A percentile compares a stretch with the other conserved stretches of the same genome.
These are phyloP conservation scores for Dichotomopilus funicola DNA, from an alignment of 2,329 filamentous ascomycete species.

Conservation along the genomic window DNA sequence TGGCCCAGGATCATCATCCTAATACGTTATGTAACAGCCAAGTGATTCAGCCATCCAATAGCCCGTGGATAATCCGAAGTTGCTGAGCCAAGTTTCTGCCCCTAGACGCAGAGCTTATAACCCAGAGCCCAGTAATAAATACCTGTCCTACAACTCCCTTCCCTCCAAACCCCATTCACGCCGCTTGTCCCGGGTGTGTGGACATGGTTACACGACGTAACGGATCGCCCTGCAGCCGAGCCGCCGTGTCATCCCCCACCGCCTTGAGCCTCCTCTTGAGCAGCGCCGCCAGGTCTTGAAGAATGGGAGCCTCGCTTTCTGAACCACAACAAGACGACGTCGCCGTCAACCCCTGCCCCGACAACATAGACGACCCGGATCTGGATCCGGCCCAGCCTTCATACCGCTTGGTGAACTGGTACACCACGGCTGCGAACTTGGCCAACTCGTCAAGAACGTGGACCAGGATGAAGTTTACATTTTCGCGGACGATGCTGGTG, in stretches of 20 bases:
- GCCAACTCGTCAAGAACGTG: background rate
- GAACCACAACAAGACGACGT: background rate
- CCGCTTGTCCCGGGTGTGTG: too few species aligned
- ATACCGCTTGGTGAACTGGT: background rate
- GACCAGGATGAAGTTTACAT: background rate
- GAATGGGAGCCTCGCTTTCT: background rate
- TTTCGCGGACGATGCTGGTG: background rate
- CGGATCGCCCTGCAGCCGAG: background rate
- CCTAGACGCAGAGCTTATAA: background rate
- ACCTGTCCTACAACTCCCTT: too few species aligned
- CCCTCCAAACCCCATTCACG: too few species aligned
- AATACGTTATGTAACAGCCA: too few species aligned
- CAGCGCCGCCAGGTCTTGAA: background rate
- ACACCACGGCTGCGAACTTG: background rate
- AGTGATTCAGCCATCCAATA: too few species aligned
- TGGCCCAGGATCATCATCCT: too few species aligned
- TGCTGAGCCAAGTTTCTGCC: too few species aligned
- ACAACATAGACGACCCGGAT: background rate
- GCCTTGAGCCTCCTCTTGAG: background rate
- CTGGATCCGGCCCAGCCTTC: background rate
- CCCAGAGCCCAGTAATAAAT: too few species aligned
- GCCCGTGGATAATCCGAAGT: too few species aligned
- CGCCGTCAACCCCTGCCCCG: background rate
- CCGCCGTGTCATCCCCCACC: background rate
- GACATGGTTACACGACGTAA: background rate